phyloP scores from a whole-genome alignment of 1,139 yeast genomes.

The Meyerozyma smithsonii region DNA sequence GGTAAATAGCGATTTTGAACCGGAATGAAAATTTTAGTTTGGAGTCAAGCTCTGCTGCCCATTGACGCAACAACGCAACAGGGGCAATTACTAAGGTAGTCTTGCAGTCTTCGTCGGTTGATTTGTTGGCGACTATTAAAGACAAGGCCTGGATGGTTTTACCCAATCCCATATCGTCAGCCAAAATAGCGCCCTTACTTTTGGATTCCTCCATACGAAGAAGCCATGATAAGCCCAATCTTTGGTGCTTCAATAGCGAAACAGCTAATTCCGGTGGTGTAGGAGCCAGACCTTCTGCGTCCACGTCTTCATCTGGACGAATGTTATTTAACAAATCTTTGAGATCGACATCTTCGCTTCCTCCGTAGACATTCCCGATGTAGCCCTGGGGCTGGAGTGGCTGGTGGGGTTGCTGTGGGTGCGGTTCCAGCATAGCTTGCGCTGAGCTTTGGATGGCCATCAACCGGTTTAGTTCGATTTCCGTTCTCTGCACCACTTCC shows the following conservation, averaged over 20 bases:
- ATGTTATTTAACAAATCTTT: constrained; percentile 61
- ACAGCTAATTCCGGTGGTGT: constrained; percentile 72
- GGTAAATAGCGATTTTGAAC: constrained; percentile 55
- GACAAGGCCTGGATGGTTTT: constrained; percentile 84
- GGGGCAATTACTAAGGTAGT: constrained; percentile 83
- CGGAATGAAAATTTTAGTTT: constrained; percentile 48
- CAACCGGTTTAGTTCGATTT: constrained; percentile 1
- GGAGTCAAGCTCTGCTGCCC: constrained; percentile 72
- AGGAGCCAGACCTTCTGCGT: constrained; percentile 37
- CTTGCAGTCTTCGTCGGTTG: constrained; percentile 31
- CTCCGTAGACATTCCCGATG: constrained; percentile 19
- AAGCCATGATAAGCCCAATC: constrained; percentile 82
- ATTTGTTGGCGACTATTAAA: constrained; percentile 53
- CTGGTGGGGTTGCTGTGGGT: neutral
- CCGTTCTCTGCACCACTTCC: neutral
- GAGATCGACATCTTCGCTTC: constrained; percentile 33
- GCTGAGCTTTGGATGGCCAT: constrained; percentile 2
- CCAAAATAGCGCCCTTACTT: constrained; percentile 72
- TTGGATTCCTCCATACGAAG: constrained; percentile 56
- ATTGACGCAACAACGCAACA: constrained; percentile 75
- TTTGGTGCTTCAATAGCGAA: constrained; percentile 74
- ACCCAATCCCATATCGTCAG: constrained; percentile 95
- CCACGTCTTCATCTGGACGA: constrained; percentile 52
- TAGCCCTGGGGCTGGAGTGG: constrained; percentile 11
- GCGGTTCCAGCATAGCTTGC: neutral